Evolutionary conservation across 352 stramenopile genomes (phyloP), one percentile per base, ranked within the genome.

Genomic region (Phytopythium sindhum): DNA sequence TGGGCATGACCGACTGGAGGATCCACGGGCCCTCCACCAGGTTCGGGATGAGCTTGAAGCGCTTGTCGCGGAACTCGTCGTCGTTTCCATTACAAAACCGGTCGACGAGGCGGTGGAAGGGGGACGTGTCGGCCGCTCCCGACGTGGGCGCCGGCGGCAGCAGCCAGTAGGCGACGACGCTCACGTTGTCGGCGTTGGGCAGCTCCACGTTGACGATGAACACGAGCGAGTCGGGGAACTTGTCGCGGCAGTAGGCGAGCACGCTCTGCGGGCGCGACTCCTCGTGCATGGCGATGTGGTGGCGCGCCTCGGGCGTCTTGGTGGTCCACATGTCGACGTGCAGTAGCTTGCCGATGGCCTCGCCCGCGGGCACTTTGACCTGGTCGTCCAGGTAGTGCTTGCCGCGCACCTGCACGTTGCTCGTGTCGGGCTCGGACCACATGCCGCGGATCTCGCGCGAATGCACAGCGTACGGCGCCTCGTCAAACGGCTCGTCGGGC

Each of bases 31-130:
- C 90, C 24, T 95, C 85, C 21, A 86, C 73, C 41, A 97, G 77
- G 61, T 81, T 85, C n/a, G 90, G 90, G 55, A 97, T 92, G 31
- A 97, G 68, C 75, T 97, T 97, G 63, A 97, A 94, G 54, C 89
- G 80, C n/a, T 73, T 53, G 61, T 93, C 80, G 45, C 84, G 79
- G 66, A 84, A 94, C 14, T 64, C 66, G 48, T 81, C 70, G 51
- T 76, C 69, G 53, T 74, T 63, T 21, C 71, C 67, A 42, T 81
- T 72, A 51, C 74, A 77, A 51, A 92, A 91, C 35, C 72, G 69
- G 61, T 72, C 63, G n/a, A 91, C 63, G 33, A 94, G 73, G 7
- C 66, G 57, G n/a, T 86, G 61, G 59, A 93, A 93, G n/a, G 71
- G 84, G 29, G 65, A 44, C 24, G 67, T 56, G 7, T 69, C 64